These are phyloP conservation scores for Taphrina populina DNA, from an alignment of 1,139 yeast species.

Conservation along the genomic window DNA sequence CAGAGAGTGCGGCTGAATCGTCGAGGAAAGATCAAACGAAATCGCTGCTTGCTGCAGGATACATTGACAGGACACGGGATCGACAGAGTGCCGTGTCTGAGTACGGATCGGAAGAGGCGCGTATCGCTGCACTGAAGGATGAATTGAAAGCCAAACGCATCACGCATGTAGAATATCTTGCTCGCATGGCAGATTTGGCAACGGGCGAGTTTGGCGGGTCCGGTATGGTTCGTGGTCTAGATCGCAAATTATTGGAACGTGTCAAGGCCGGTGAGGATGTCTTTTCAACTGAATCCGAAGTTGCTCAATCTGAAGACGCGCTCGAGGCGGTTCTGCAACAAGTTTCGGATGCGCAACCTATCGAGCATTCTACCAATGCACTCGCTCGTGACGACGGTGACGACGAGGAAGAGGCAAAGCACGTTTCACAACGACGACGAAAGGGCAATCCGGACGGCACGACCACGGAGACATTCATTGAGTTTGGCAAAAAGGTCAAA, in stretches of 20 bases:
- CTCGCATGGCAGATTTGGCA: constrained; percentile 8
- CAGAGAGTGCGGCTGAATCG: background rate
- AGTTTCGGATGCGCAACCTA: background rate
- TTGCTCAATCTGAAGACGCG: constrained; percentile 14
- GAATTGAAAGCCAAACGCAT: constrained; percentile 26
- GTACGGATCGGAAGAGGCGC: background rate
- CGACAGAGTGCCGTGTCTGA: constrained; percentile 4
- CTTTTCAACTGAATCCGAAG: background rate
- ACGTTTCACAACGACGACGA: background rate
- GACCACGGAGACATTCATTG: constrained; percentile 4
- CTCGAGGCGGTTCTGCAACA: constrained; percentile 14
- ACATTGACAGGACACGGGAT: background rate
- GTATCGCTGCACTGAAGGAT: constrained; percentile 9
- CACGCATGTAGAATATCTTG: constrained; percentile 32
- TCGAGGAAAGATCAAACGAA: background rate
- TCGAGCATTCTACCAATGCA: no score
- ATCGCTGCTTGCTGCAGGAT: constrained; percentile 20
- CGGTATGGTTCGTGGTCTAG: constrained; percentile 35
- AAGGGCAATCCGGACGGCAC: constrained; percentile 17
- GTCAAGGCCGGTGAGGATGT: constrained; percentile 33
- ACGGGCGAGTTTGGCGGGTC: constrained; percentile 29
- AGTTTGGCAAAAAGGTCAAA: constrained; percentile 23
- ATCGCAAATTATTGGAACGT: constrained; percentile 30
- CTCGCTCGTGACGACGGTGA: constrained; percentile 3
- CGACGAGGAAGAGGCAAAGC: no score